Percentiles rank a stretch among this genome's conserved stretches.
These are phyloP conservation scores for Cyanidium caldarium DNA, from an alignment of 23 red algal species.

Conservation along the genomic window DNA sequence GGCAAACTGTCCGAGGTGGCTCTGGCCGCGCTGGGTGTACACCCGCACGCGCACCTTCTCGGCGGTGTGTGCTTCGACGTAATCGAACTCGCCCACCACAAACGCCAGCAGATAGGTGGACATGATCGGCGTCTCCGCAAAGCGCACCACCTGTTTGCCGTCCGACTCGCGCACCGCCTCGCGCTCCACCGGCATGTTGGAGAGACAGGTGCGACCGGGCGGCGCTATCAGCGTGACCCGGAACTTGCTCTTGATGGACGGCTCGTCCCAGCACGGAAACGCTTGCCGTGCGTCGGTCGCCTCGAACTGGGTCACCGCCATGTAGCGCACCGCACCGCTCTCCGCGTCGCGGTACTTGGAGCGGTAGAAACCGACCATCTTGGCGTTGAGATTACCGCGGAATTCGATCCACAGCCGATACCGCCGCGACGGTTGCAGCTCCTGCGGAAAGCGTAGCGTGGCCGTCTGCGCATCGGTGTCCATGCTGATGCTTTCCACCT, in stretches of 20 bases:
- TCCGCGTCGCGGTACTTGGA: slow-evolving; percentile 9
- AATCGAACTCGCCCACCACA: slow-evolving; percentile 31
- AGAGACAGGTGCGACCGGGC: not conserved
- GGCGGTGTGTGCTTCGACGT: slow-evolving; percentile 7
- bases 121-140: slow-evolving; percentile 29
- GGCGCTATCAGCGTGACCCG: slow-evolving; percentile 16
- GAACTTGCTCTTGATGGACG: slow-evolving; percentile 17
- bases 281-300: slow-evolving; percentile 29
- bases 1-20: slow-evolving; percentile 11
- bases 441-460: not conserved
- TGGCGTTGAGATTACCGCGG: slow-evolving; percentile 22
- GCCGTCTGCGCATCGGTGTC: not conserved
- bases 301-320: slow-evolving; percentile 45
- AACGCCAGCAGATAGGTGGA: slow-evolving; percentile 34
- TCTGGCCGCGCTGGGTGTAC: slow-evolving; percentile 8
- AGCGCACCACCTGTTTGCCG: slow-evolving; percentile 22
- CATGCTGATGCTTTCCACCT: not conserved
- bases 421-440: not conserved
- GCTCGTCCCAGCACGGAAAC: slow-evolving; percentile 41
- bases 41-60: slow-evolving; percentile 12
- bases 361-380: slow-evolving; percentile 38
- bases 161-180: not conserved
- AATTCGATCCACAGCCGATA: not conserved
- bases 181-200: slow-evolving; percentile 22
- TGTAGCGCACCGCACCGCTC: slow-evolving; percentile 8